Percentiles rank a stretch among this genome's conserved stretches.
phyloP scores from a whole-genome alignment of 2,329 filamentous ascomycete genomes.

The Penicillium frequentans region DNA sequence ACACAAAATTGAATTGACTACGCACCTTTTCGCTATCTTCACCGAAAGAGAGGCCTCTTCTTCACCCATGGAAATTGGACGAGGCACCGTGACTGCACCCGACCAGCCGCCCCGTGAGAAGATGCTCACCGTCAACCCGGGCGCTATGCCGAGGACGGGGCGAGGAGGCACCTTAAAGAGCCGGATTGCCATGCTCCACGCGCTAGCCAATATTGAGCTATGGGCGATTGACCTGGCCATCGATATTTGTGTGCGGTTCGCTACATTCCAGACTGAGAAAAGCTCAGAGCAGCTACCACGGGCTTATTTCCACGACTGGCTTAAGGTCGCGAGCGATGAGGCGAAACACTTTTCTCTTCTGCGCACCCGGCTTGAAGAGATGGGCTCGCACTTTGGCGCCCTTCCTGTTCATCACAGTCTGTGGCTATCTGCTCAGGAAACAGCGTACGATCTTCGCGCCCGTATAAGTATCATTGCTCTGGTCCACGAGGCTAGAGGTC shows the following conservation, averaged over 20 bases:
- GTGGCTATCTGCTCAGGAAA: slow-evolving; percentile 47
- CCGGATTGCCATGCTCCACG: slow-evolving; percentile 49
- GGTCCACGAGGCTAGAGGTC: slow-evolving; percentile 50
- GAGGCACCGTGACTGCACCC: slow-evolving; percentile 38
- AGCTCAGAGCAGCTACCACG: slow-evolving; percentile 37
- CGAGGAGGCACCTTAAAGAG: slow-evolving; percentile 47
- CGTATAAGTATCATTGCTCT: slow-evolving; percentile 50
- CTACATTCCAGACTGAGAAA: slow-evolving; percentile 41
- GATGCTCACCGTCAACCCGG: slow-evolving; percentile 40
- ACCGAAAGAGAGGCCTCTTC: slow-evolving; percentile 39
- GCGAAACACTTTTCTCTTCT: slow-evolving; percentile 51
- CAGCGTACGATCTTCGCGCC: slow-evolving; percentile 46
- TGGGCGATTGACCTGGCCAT: slow-evolving; percentile 52
- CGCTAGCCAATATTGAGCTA: slow-evolving; percentile 50
- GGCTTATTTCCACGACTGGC: slow-evolving; percentile 50
- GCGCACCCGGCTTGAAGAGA: slow-evolving; percentile 45
- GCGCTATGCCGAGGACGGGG: slow-evolving; percentile 42
- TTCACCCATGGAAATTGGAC: slow-evolving; percentile 45
- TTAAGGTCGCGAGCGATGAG: slow-evolving; percentile 51
- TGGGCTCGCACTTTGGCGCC: slow-evolving; percentile 47
- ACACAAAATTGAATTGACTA: slow-evolving; percentile 50
- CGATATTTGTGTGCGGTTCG: slow-evolving; percentile 50
- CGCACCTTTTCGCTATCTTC: slow-evolving; percentile 46
- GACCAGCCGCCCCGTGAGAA: slow-evolving; percentile 45
- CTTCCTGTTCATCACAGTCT: slow-evolving; percentile 49